Conservation (phyloP, 2,329 filamentous ascomycete genomes). For the Domatiomyces globalis region DNA sequence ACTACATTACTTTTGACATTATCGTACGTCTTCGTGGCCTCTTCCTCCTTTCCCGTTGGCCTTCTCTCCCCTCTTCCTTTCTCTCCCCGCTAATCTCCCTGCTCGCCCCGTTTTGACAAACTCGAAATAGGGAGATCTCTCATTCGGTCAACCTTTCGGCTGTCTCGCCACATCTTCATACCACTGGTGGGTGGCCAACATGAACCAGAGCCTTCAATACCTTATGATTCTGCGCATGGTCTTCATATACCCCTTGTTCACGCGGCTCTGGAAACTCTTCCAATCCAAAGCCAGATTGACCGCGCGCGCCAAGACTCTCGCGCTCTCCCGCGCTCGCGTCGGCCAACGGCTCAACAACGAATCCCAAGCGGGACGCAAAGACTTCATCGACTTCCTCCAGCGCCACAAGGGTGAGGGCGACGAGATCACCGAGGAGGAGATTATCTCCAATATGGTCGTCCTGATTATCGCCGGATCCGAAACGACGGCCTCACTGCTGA, state of each 20-base stretch:
- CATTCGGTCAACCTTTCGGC: conserved; percentile 23
- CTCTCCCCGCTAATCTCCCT: background rate
- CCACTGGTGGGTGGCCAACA: conserved; percentile 22
- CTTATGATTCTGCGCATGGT: background rate
- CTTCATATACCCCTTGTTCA: background rate
- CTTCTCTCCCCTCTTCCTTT: background rate
- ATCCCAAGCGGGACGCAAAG: conserved; percentile 1
- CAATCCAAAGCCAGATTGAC: background rate
- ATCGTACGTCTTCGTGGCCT: conserved; percentile 1
- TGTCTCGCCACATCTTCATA: conserved; percentile 19
- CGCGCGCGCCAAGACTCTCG: background rate
- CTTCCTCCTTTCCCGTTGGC: background rate
- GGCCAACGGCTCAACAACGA: conserved; percentile 1
- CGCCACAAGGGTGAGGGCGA: conserved; percentile 7
- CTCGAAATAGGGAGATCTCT: conserved; percentile 18
- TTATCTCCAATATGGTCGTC: conserved; percentile 5
- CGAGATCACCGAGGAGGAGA: conserved; percentile 12
- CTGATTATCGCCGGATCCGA: conserved; percentile 19
- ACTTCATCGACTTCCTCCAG: conserved; percentile 12
- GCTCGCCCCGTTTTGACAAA: too few relatives aligned
- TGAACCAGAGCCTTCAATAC: conserved; percentile 12
- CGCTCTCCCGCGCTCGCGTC: background rate
- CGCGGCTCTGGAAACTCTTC: background rate
- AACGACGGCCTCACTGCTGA: conserved; percentile 17
- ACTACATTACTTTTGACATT: conserved; percentile 15